Base-by-base conservation (phyloP, 257 asterid genomes). In the Ehretia macrophylla region DNA sequence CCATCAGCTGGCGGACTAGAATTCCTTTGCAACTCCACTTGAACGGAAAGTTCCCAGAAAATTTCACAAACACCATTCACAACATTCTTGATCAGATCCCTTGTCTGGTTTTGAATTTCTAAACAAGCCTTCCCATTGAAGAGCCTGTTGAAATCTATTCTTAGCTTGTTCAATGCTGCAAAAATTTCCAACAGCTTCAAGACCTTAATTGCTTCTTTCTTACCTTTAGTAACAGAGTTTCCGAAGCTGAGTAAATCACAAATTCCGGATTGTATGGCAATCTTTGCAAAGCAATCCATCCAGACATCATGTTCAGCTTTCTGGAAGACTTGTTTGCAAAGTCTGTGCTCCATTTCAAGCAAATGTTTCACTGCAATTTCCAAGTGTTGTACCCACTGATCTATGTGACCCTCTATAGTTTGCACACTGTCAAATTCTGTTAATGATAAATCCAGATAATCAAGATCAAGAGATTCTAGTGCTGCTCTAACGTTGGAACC, bases 121-220 rank as follows among this genome's bases (percentile, higher is more conserved):
- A 50, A 14, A 45, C 90, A 92, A 16, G 71, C 80, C 66, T 70
- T 73, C 69, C 89, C 87, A 21, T 48, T 70, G 52, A 92, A 92
- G 55, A 92, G 72, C 17, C 81, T 75, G 71, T 92, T 92, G 79
- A 92, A 92, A 38, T 81, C 85, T 19, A 75, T 57, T 37, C 99
- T 74, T 17, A 88, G 68, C 62, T 59, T 86, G 71, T 82, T 81
- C 1, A 92, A 74, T 17, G 88, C 75, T 56, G 88, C 77, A 48
- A 88, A 92, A 44, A 92, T 71, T 52, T 81, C 80, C 72, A 92
- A 69, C 58, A 92, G 66, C 68, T 71, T 81, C 77, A 88, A 70
- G 16, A 92, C 79, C 80, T 88, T 92, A 64, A 85, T 58, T 49
- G 97, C 97, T 63, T 92, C 97, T 51, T 84, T 88, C 85, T 86